Base-by-base conservation (phyloP, 768 basidiomycete species). In the Vishniacozyma victoriae region DNA sequence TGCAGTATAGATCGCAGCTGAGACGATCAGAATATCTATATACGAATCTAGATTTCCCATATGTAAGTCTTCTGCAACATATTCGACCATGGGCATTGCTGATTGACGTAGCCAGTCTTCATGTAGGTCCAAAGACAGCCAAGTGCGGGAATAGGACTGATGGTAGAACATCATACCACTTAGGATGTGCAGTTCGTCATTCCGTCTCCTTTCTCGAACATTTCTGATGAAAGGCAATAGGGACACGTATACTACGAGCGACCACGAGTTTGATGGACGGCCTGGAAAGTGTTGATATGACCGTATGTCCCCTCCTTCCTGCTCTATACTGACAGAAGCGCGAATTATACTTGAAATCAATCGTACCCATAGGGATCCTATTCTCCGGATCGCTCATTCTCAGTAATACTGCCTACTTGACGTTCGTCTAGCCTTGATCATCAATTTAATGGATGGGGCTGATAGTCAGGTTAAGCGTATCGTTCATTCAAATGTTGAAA, bases 331-430 rank as follows among this genome's bases (percentile, higher is more conserved):
- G 14, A 20, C 12, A 19, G 24, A 35, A 68, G 67, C 41, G 55
- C 40, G 67, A 67, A 25, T 48, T 64, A 19, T 93, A 87, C 69
- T 48, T 86, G 29, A 80, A 80, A 48, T 87, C 86, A 26, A 96
- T 97, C 57, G 77, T 96, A 13, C 93, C 93, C 18, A 93, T 97
- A 51, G 91, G 92, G 19, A 67, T 91, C 20, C 81, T 97, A 48
- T 97, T 97, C 79, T 87, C 85, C 27, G 93, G 84, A 20, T 89
- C 86, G 50, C 80, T 97, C 46, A 82, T 96, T 61, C 77, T 92
- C 50, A 85, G 83, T 74, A 97, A 97, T 73, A 86, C 85, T 1
- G 90, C 90, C 2, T 93, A 92, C 72, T 51, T 66, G 12, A 57
- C 58, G 64, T 66, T 26, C 48, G 58, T 48, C 29, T 33, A 9